Evolutionary conservation across 306 rosid species (phyloP), one percentile per base, ranked within the genome.

Genomic region (Spatholobus suberectus): DNA sequence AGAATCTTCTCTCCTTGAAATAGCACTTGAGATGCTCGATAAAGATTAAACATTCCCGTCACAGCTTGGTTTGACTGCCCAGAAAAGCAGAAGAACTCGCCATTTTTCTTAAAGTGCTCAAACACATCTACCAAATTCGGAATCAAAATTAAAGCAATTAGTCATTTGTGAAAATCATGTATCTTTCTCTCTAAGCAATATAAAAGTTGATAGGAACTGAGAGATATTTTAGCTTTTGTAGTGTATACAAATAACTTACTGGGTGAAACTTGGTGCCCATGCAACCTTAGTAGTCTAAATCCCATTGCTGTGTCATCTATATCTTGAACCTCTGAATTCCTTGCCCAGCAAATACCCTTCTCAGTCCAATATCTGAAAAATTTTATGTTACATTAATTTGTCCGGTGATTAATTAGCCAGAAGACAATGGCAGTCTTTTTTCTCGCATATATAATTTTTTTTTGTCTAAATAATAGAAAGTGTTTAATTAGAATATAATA

Each of bases 281-380:
- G 90, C 82, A 92, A 57, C 67, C 99, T 85, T 26, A 92, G 83
- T 2, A 89, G 75, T 81, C 94, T 89, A 44, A 96, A 96, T 78
- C 88, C 99, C 99, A 96, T 96, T 9, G 97, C 91, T 0, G 98
- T 93, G 77, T 93, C 99, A 35, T 96, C 98, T 43, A 96, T 85
- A 49, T 96, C 98, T 18, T 83, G 90, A 80, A 96, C 94, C 14
- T 84, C 77, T 0, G 96, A 89, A 81, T 93, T 87, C 35, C 94
- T 84, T n/a, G 98, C 94, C 98, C 99, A 96, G 44, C 96, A 85
- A 52, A 96, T 88, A 44, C 99, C 99, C 24, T 90, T 89, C 13
- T 90, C 91, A 17, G 73, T 89, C 99, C 99, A 96, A 18, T 85
- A 62, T 76, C 99, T 95, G 76, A 51, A 86, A 46, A 5, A 0